Percentiles rank a stretch among this genome's conserved stretches.
These are phyloP conservation scores for Acacia concinna DNA, from an alignment of 331 rosid species.

Conservation along the genomic window DNA sequence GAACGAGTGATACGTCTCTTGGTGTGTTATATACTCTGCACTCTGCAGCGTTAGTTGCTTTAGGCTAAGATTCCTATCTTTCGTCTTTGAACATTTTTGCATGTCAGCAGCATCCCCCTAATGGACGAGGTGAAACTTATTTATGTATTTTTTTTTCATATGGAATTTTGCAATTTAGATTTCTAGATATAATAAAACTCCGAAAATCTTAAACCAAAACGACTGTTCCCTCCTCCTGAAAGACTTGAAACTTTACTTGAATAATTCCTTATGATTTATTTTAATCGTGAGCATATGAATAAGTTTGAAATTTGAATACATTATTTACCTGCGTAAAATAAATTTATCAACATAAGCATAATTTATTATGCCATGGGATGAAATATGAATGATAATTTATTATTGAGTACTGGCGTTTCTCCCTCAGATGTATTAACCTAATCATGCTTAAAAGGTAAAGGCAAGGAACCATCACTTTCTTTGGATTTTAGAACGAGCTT, in stretches of 20 bases:
- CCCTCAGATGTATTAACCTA: too few species aligned
- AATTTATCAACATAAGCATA: neutral
- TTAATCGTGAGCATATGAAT: neutral
- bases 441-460: neutral
- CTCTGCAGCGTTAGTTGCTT: neutral
- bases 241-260: neutral
- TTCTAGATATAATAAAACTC: neutral
- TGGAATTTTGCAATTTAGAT: neutral
- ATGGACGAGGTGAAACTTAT: neutral
- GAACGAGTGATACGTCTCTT: slow-evolving; percentile 30
- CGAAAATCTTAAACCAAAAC: neutral
- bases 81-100: neutral
- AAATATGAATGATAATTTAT: neutral
- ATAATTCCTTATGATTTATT: neutral
- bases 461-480: too few species aligned
- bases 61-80: neutral
- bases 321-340: neutral
- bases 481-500: too few species aligned
- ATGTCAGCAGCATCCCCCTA: neutral
- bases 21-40: neutral
- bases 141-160: slow-evolving; percentile 1
- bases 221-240: neutral
- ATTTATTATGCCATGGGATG: neutral
- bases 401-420: neutral
- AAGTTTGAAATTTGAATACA: neutral